phyloP scores from a whole-genome alignment of 2,329 filamentous ascomycete species.

The Leptographium procerum region DNA sequence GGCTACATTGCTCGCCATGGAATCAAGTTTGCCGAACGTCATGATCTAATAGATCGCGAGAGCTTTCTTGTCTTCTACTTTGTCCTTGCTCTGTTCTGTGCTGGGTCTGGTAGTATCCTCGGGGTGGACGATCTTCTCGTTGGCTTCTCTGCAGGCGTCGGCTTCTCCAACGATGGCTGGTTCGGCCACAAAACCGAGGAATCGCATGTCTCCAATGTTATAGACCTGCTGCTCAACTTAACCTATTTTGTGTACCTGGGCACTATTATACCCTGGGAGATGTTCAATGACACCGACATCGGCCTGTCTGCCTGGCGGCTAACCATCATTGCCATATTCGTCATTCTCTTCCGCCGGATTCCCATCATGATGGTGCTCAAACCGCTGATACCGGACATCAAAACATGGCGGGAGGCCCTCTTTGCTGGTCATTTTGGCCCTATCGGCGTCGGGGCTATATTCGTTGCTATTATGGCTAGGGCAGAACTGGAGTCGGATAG shows the following conservation, averaged over 20 bases:
- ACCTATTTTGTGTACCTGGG: conserved; percentile 97
- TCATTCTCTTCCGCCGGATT: conserved; percentile 91
- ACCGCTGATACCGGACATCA: conserved; percentile 88
- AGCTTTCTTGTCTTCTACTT: conserved; percentile 99
- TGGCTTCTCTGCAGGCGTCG: conserved; percentile 91
- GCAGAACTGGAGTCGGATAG: conserved; percentile 74
- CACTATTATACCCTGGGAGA: conserved; percentile 91
- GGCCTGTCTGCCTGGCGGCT: conserved; percentile 80
- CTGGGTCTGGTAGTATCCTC: conserved; percentile 81
- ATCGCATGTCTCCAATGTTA: conserved; percentile 97
- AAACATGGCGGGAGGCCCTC: conserved; percentile 93
- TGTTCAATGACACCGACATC: conserved; percentile 65
- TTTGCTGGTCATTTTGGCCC: conserved; percentile 97
- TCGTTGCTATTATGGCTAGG: conserved; percentile 82
- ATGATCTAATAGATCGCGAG: conserved; percentile 83
- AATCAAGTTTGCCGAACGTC: conserved; percentile 77
- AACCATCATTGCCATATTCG: conserved; percentile 85
- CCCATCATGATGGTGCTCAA: conserved; percentile 89
- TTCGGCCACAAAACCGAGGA: conserved; percentile 97
- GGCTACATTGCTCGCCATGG: conserved; percentile 85
- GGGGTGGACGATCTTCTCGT: conserved; percentile 90
- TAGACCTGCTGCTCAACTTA: conserved; percentile 92
- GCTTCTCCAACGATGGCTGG: conserved; percentile 98
- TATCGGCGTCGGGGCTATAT: conserved; percentile 93
- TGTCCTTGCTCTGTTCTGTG: conserved; percentile 87